Evolutionary conservation across 2,329 filamentous ascomycete genomes (phyloP).

Genomic region (Orbilia blumenaviensis): DNA sequence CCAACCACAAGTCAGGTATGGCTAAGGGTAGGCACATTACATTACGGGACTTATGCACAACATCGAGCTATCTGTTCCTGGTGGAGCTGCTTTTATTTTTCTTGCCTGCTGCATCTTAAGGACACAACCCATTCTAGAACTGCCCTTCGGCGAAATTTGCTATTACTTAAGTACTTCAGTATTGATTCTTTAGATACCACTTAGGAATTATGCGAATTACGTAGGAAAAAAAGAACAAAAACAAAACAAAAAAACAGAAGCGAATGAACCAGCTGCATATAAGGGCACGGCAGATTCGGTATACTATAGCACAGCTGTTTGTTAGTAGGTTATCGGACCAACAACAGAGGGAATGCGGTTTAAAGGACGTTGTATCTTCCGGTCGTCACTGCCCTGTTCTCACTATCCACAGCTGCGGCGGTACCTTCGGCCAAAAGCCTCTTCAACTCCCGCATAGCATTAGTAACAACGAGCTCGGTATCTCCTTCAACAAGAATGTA

Average conservation of each 20-base stretch:
- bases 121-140: not conserved
- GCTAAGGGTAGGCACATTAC: too few relatives aligned
- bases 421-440: conserved; percentile 89
- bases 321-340: not conserved
- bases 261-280: not conserved
- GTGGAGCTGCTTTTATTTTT: not conserved
- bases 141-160: not conserved
- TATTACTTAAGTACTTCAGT: not conserved
- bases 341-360: conserved; percentile 33
- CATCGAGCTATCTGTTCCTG: not conserved
- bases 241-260: not conserved
- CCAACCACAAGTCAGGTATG: too few relatives aligned
- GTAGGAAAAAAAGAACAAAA: not conserved
- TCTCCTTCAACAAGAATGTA: conserved; percentile 98
- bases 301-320: not conserved
- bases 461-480: conserved; percentile 88
- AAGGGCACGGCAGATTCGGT: not conserved
- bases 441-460: conserved; percentile 89
- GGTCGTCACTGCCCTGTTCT: conserved; percentile 78
- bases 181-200: not conserved
- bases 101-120: not conserved
- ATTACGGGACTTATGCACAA: too few relatives aligned
- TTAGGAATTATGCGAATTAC: not conserved
- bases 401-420: conserved; percentile 85
- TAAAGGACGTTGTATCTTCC: conserved; percentile 88